Base-by-base conservation (phyloP, 2,329 filamentous ascomycete species). In the Aspergillus thermomutatus region DNA sequence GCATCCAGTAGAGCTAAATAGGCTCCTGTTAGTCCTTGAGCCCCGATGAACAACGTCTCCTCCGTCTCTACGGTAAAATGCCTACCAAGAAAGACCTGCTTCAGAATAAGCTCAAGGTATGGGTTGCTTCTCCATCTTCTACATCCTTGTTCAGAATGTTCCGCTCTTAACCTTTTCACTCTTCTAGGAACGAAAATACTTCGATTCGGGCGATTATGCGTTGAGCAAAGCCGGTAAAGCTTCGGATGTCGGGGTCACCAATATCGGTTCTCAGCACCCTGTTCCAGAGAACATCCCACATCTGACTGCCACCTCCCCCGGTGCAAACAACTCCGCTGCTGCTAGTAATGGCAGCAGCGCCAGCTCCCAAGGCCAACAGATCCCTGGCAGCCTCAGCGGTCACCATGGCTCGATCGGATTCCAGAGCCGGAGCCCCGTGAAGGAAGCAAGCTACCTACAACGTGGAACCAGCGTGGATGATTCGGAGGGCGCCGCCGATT, bases 201-300 rank as follows among this genome's bases (percentile, higher is more conserved):
- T 97, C 77, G 92, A 97, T 81, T 94, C 90, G 59, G 92, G 92
- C 71, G 92, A 97, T 80, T 97, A 96, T 71, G 92, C 92, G 71
- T 90, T 96, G 79, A 93, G 90, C 77, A 96, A 97, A 82, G 94
- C 94, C 58, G 94, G 94, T 77, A 97, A 97, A 80, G 92, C 91
- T 75, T 90, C 92, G 71, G 90, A 94, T 72, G 89, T 94, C 70
- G 93, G 95, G 72, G 91, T 96, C 59, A 96, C 93, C 72, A 89
- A 89, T 70, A 91, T 99, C 70, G 94, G 94, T 69, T 92, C 91
- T 69, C 89, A 96, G 79, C 94, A 99, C 76, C 94, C 94, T 54
- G 88, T 92, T 52, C 92, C 92, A 64, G 92, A 96, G 79, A 95
- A 95, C 76, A 96, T 97, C 76, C 92, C 92, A 28, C 92, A 96